Conservation (phyloP, 352 stramenopile species). For the Vaucheria bursata region DNA sequence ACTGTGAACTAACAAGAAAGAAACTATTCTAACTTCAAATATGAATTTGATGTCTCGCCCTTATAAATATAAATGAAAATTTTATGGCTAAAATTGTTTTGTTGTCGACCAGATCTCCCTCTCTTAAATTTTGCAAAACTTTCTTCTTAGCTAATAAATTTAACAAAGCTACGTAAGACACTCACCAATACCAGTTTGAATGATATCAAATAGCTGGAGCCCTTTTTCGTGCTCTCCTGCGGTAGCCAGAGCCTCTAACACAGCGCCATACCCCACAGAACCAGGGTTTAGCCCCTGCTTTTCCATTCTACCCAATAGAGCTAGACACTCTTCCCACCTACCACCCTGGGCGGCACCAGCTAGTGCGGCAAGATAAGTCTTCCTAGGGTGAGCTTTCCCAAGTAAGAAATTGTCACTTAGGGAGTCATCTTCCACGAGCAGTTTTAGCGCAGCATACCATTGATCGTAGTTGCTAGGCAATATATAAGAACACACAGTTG, state of each 20-base stretch:
- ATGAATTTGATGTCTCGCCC: too few relatives aligned
- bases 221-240: not conserved
- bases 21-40: not conserved
- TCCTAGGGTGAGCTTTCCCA: too few relatives aligned
- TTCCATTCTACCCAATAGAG: not conserved
- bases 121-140: not conserved
- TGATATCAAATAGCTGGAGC: not conserved
- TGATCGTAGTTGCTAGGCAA: not conserved
- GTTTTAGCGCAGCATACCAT: not conserved
- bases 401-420: not conserved
- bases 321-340: not conserved
- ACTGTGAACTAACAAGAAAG: not conserved
- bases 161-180: not conserved
- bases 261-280: not conserved
- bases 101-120: not conserved
- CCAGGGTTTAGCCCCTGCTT: not conserved
- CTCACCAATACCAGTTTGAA: not conserved
- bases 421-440: not conserved
- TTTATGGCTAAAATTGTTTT: not conserved
- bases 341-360: not conserved
- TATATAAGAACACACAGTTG: too few relatives aligned
- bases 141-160: not conserved
- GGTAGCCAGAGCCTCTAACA: not conserved
- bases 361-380: not conserved
- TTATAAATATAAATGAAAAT: not conserved